These are phyloP conservation scores for Oxyria digyna DNA, from an alignment of 148 eudicot genomes.

Conservation along the genomic window DNA sequence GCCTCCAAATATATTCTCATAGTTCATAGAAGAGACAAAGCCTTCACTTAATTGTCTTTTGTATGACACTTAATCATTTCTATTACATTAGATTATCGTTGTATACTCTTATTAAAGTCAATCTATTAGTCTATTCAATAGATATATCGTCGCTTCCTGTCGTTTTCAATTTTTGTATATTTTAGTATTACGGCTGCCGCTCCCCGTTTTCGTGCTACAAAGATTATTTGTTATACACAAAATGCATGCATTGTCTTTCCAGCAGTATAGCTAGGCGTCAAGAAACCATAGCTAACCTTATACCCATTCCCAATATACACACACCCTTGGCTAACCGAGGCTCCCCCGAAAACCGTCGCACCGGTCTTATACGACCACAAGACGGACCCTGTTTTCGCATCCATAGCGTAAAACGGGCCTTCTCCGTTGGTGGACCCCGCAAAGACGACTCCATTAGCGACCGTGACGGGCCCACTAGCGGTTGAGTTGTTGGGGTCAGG, in stretches of 20 bases:
- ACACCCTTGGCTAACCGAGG: slow-evolving; percentile 45
- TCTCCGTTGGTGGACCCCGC: slow-evolving; percentile 29
- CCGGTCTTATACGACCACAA: slow-evolving; percentile 46
- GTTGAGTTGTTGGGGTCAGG: slow-evolving; percentile 32
- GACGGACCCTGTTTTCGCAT: slow-evolving; percentile 30
- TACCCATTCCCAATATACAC: slow-evolving; percentile 39
- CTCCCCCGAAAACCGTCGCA: slow-evolving; percentile 39
- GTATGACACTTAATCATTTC: no score
- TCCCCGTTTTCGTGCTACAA: no score
- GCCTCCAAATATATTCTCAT: no score
- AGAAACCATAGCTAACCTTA: slow-evolving; percentile 17
- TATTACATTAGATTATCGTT: no score
- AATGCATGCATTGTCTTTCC: slow-evolving; percentile 33
- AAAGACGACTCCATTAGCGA: slow-evolving; percentile 49
- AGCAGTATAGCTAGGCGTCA: slow-evolving; percentile 12
- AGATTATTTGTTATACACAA: slow-evolving; percentile 21
- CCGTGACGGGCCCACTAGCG: slow-evolving; percentile 33
- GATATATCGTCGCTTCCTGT: no score
- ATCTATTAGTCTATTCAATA: no score
- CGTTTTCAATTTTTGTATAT: no score
- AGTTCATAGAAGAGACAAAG: no score
- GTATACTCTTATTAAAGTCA: no score
- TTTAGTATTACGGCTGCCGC: no score
- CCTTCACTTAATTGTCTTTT: no score
- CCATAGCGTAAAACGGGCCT: slow-evolving; percentile 44